phyloP scores from a whole-genome alignment of 805 yeast genomes.

The Diddensiella transvaalensis region DNA sequence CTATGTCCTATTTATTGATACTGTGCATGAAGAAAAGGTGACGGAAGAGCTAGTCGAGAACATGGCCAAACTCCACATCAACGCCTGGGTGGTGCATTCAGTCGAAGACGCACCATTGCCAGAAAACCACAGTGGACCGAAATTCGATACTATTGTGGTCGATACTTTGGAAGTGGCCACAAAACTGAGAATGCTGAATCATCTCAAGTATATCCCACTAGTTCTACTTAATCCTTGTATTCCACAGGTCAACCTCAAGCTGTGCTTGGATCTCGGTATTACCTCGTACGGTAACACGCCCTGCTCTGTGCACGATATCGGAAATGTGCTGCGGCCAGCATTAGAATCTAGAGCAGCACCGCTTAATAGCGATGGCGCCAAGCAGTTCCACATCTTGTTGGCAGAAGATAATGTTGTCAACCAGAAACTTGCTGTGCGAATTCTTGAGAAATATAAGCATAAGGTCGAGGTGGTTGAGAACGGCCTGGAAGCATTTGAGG shows the following conservation, averaged over 20 bases:
- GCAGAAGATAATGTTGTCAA: conserved; percentile 88
- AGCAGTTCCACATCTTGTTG: conserved; percentile 65
- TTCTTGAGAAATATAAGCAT: conserved; percentile 82
- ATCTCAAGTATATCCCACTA: conserved; percentile 80
- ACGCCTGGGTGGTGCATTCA: conserved; percentile 56
- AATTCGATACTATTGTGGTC: conserved; percentile 76
- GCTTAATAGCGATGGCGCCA: conserved; percentile 72
- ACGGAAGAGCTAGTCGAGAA: conserved; percentile 49
- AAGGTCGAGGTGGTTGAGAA: conserved; percentile 80
- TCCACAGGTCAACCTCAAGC: conserved; percentile 73
- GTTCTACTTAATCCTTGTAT: conserved; percentile 73
- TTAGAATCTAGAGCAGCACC: conserved; percentile 79
- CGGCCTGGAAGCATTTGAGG: conserved; percentile 78
- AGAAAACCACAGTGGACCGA: conserved; percentile 36
- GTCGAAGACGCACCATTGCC: conserved; percentile 54
- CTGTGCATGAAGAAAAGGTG: conserved; percentile 53
- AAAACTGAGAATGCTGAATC: conserved; percentile 62
- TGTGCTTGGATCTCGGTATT: conserved; percentile 81
- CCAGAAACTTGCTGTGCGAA: conserved; percentile 81
- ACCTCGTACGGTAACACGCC: conserved; percentile 88
- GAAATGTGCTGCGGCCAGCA: conserved; percentile 80
- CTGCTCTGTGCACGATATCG: conserved; percentile 75
- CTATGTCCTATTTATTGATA: conserved; percentile 65
- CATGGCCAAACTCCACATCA: conserved; percentile 53
- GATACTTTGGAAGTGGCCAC: conserved; percentile 76